Evolutionary conservation across 257 asterid species (phyloP), one percentile per base, ranked within the genome.

Genomic region (Ophiorrhiza pumila): DNA sequence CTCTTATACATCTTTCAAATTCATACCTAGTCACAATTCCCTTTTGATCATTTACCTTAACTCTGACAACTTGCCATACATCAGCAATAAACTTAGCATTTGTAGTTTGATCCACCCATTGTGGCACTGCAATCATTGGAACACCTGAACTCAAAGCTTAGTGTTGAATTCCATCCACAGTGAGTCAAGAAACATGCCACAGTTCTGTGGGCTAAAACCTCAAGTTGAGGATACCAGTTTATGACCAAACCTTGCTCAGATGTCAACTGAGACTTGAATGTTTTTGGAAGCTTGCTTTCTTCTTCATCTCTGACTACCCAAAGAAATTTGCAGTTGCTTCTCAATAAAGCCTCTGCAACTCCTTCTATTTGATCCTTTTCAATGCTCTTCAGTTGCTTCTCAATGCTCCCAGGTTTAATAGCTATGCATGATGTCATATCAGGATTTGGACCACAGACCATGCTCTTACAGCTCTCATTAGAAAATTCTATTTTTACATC

Each of bases 121-220:
- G 72, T 20, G 81, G 78, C 76, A 68, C 56, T 7, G 76, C 68
- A 49, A 80, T 64, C 78, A 78, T 77, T 5, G 77, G 71, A 27
- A 80, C 76, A 1, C 84, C 84, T 1, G 63, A 56, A 11, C 79
- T 52, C 45, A 80, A 41, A 18, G 74, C 78, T 60, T 80, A 80
- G 65, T 2, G 80, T 80, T 7, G 80, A 80, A 66, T 80, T 80
- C 83, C 83, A 80, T 35, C 84, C 85, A 75, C 83, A 75, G 20
- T 78, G 85, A 34, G 83, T 81, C 76, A 75, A 31, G 41, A 81
- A 81, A 56, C 80, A 81, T 3, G 69, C 76, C 18, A 78, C 71
- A 0, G 85, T 60, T 7, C 20, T 52, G 35, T 81, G 83, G 29
- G 73, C 73, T 46, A 81, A 74, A 7, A 78, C 80, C 17, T 81